Conservation (phyloP, 2,329 filamentous ascomycete species). For the Aspergillus fumigatus region DNA sequence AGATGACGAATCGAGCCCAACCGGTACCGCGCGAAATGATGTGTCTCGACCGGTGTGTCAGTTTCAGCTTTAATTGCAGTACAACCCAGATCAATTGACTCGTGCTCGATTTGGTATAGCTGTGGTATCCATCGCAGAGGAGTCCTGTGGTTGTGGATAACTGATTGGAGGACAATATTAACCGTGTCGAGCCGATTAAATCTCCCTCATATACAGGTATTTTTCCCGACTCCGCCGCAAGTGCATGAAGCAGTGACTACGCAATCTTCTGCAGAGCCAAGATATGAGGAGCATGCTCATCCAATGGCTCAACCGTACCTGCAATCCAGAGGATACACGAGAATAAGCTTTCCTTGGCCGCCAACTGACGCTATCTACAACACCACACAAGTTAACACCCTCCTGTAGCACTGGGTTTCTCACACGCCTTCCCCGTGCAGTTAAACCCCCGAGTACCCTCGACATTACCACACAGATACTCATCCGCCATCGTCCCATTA, state of each 20-base stretch:
- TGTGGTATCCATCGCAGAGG: background rate
- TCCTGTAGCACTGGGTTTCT: slow-evolving; percentile 29
- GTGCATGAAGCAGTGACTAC: too few species aligned
- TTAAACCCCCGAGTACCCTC: slow-evolving; percentile 16
- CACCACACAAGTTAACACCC: slow-evolving; percentile 12
- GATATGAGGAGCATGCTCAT: too few species aligned
- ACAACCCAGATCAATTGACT: background rate
- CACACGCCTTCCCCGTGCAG: slow-evolving; percentile 22
- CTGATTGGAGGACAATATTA: background rate
- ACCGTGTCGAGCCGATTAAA: background rate
- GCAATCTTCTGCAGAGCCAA: background rate
- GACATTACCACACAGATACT: slow-evolving; percentile 26
- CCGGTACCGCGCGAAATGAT: background rate
- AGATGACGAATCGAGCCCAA: background rate
- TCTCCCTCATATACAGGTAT: too few species aligned
- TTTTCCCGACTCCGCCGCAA: too few species aligned
- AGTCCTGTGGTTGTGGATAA: background rate
- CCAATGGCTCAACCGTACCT: too few species aligned
- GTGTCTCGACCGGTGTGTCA: background rate
- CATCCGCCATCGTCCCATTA: slow-evolving; percentile 15
- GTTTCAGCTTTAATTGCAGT: background rate
- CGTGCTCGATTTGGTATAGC: background rate
- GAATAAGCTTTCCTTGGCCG: background rate
- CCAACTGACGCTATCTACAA: background rate
- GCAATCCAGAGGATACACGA: background rate